Base-by-base conservation (phyloP, 2,329 filamentous ascomycete species). In the Fusarium papillatum region DNA sequence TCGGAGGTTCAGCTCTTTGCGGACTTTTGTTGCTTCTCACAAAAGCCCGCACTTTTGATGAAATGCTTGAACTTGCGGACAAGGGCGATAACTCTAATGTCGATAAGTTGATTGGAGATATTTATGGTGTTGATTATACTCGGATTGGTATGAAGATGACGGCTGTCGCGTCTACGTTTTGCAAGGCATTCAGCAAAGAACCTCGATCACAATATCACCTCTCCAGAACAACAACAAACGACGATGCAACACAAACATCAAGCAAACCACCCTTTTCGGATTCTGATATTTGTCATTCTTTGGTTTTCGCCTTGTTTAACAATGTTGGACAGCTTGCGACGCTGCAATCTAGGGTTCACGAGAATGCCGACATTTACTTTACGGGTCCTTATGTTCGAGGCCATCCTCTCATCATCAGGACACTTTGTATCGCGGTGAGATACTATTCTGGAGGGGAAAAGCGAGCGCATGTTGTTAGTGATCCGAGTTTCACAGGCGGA, bases 291-390 rank as follows among this genome's bases (percentile, higher is more conserved):
- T 97, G 95, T 24, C 90, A 96, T 39, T 98, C 95, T 43, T 88
- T 99, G 24, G 90, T 99, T 0, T 99, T 98, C 84, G 97, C 97
- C 13, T 95, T 98, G 74, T 96, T 94, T 82, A 98, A 98, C 87
- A 98, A 98, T 84, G 98, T 98, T 74, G 97, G 97, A 7, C 97
- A 99, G 85, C 97, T 99, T 78, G 95, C 97, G 26, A 98, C 97
- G 82, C 88, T 99, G 19, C 97, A 98, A 82, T 97, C 95, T 3
- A 95, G 98, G 81, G 97, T 98, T 80, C 96, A 99, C 85, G 91
- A 93, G 29, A 88, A 98, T n/a, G 93, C 94, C 70, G 92, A 97
- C 81, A 98, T 99, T 70, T 99, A 99, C 86, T 99, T 99, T 84
- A 97, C 97, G 17, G 97, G 97, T 16, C 97, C 94, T 4, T 99